These are phyloP conservation scores for Tilletiaria anomala DNA, from an alignment of 1,284 basidiomycete species.

Conservation along the genomic window DNA sequence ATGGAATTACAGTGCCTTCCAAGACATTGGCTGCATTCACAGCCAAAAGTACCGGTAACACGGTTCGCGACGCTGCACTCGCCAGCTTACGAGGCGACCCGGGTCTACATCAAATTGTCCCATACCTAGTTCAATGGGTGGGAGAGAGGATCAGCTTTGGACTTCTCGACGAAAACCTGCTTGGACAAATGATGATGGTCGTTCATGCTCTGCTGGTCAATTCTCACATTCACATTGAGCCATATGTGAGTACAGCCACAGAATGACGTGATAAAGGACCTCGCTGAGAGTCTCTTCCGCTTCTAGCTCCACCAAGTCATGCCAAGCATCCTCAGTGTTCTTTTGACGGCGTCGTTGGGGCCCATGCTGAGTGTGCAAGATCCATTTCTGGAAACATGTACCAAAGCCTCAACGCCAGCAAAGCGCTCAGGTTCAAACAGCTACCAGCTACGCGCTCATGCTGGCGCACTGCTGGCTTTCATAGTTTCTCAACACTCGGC, in stretches of 20 bases:
- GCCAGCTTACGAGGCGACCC: conserved; percentile 78
- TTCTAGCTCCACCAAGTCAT: conserved; percentile 81
- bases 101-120: conserved; percentile 80
- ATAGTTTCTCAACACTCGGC: conserved; percentile 51
- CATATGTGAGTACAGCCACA: conserved; percentile 56
- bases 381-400: background rate
- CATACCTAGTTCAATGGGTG: conserved; percentile 88
- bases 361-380: conserved; percentile 7
- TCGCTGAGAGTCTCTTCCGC: conserved; percentile 2
- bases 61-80: conserved; percentile 57
- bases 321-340: conserved; percentile 74
- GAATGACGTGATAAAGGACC: background rate
- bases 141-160: conserved; percentile 50
- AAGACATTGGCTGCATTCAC: no score
- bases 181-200: conserved; percentile 41
- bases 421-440: conserved; percentile 10
- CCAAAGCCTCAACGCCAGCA: conserved; percentile 8
- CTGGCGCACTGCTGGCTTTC: conserved; percentile 58
- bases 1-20: no score
- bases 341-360: conserved; percentile 66
- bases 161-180: conserved; percentile 21
- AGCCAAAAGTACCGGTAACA: conserved; percentile 27
- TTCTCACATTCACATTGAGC: conserved; percentile 84
- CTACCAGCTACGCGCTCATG: conserved; percentile 18
- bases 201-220: conserved; percentile 41